Percentiles rank a stretch among this genome's conserved stretches.
Evolutionary conservation across 805 yeast species (phyloP).

Genomic region (Yamadazyma olivae): DNA sequence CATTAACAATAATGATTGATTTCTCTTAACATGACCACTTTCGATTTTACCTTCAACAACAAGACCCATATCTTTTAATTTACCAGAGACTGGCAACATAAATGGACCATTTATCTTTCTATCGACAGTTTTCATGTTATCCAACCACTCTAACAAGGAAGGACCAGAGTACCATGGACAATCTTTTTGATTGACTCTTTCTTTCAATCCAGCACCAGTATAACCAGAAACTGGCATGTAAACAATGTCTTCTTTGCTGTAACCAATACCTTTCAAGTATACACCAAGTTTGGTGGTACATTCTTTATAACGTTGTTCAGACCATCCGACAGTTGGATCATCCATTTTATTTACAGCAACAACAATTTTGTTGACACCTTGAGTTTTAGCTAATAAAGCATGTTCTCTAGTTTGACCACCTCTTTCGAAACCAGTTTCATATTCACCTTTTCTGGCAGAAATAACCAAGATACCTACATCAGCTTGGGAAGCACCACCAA

Average conservation of each 20-base stretch:
- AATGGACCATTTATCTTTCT: constrained; percentile 93
- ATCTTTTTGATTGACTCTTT: constrained; percentile 58
- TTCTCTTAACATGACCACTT: constrained; percentile 88
- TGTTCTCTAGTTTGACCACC: constrained; percentile 99
- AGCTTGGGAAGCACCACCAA: constrained; percentile 99
- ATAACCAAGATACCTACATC: constrained; percentile 97
- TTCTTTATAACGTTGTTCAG: constrained; percentile 93
- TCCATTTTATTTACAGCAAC: constrained; percentile 99
- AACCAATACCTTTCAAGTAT: constrained; percentile 88
- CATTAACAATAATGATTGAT: constrained; percentile 76
- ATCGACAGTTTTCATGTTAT: constrained; percentile 72
- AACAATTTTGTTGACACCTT: constrained; percentile 91
- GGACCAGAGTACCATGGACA: constrained; percentile 98
- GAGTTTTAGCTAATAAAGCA: constrained; percentile 95
- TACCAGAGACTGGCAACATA: constrained; percentile 93
- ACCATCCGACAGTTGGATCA: constrained; percentile 95
- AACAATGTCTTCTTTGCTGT: constrained; percentile 77
- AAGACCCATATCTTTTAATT: constrained; percentile 96
- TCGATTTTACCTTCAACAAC: constrained; percentile 98
- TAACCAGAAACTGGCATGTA: constrained; percentile 98
- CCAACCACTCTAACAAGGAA: constrained; percentile 84
- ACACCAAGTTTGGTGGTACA: constrained; percentile 78
- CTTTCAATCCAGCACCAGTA: constrained; percentile 96
- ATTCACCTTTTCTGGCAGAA: constrained; percentile 98
- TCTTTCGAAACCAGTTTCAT: constrained; percentile 98